Conservation (phyloP, 202 grass and related monocot genomes). For the Bolboschoenoplectus hybrid region DNA sequence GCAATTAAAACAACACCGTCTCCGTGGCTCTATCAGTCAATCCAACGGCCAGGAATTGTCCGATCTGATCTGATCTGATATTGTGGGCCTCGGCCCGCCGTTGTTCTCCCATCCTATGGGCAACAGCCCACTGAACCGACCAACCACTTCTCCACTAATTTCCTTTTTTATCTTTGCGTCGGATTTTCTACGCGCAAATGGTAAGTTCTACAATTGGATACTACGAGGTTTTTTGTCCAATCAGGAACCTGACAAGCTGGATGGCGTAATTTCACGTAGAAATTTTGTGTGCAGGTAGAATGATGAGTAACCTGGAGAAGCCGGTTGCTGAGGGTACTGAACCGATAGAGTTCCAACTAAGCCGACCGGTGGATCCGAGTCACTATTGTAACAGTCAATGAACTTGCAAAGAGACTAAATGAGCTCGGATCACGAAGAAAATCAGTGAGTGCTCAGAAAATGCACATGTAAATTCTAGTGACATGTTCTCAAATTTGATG, state of each 20-base stretch:
- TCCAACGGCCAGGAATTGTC: neutral
- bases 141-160: conserved; percentile 2
- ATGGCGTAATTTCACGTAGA: neutral
- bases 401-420: neutral
- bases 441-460: conserved; percentile 13
- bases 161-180: neutral
- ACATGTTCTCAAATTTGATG: neutral
- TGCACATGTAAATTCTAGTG: neutral
- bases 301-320: neutral
- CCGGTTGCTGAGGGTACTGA: neutral
- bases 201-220: neutral
- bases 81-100: conserved; percentile 31
- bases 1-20: neutral
- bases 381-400: neutral
- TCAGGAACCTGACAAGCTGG: neutral
- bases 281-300: neutral
- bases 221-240: neutral
- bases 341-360: conserved; percentile 27
- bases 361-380: conserved; percentile 13
- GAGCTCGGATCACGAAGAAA: neutral
- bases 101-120: conserved; percentile 20
- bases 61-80: neutral
- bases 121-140: conserved; percentile 38
- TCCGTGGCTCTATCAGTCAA: neutral
- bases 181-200: neutral